Percentiles rank a stretch among this genome's conserved stretches.
phyloP scores from a whole-genome alignment of 352 stramenopile genomes.

The Globisporangium ultimum region DNA sequence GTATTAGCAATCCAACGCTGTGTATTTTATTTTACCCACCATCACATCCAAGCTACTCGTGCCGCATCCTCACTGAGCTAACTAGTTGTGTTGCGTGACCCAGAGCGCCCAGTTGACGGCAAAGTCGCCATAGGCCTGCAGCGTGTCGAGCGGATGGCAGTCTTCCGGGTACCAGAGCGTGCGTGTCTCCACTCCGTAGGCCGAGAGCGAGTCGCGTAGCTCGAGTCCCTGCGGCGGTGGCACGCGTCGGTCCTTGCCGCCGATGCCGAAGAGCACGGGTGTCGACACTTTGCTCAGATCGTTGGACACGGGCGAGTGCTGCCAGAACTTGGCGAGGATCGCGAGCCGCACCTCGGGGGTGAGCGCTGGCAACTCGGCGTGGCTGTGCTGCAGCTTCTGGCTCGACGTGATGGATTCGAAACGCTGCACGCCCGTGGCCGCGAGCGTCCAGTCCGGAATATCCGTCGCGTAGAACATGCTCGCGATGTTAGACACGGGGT shows the following conservation, averaged over 20 bases:
- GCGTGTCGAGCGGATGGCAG: constrained; percentile 62
- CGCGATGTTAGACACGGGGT: constrained; percentile 94
- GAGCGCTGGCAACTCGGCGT: constrained; percentile 27
- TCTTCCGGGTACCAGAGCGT: constrained; percentile 77
- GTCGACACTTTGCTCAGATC: constrained; percentile 85
- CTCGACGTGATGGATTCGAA: constrained; percentile 87
- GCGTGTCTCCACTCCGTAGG: constrained; percentile 46
- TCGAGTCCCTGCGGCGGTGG: constrained; percentile 91
- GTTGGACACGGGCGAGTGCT: constrained; percentile 83
- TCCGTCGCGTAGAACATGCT: constrained; percentile 93
- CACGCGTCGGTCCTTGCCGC: constrained; percentile 90
- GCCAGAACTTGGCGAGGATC: constrained; percentile 82
- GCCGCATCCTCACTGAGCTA: neutral
- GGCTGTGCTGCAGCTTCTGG: constrained; percentile 36
- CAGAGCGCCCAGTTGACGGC: constrained; percentile 74
- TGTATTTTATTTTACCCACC: neutral
- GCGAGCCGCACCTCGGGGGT: constrained; percentile 44
- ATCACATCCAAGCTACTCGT: neutral
- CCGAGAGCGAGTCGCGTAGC: constrained; percentile 86
- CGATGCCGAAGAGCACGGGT: constrained; percentile 90
- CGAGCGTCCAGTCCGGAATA: constrained; percentile 96
- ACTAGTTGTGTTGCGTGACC: constrained; percentile 55
- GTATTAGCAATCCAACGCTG: neutral
- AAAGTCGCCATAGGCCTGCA: constrained; percentile 69
- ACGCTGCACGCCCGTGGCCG: constrained; percentile 72